These are phyloP conservation scores for Solioccasus polychromus DNA, from an alignment of 768 basidiomycete species.

Conservation along the genomic window DNA sequence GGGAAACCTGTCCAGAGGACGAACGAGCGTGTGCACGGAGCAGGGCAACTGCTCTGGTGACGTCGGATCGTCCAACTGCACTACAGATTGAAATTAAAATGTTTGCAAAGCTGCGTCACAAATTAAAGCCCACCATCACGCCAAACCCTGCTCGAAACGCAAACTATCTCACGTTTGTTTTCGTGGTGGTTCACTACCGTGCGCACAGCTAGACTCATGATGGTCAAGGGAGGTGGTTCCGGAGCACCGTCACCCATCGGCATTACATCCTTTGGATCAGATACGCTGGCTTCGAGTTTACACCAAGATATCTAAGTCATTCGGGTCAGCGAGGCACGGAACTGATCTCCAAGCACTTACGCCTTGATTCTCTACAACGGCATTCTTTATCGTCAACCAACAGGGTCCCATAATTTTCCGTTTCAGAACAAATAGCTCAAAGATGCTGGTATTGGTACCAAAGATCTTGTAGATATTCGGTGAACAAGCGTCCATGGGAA, in stretches of 20 bases:
- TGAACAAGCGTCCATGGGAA: slow-evolving; percentile 71
- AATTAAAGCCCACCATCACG: slow-evolving; percentile 48
- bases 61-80: slow-evolving; percentile 85
- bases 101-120: background rate
- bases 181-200: slow-evolving; percentile 92
- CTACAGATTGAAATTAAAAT: slow-evolving; percentile 37
- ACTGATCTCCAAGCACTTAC: slow-evolving; percentile 42
- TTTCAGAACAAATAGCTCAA: slow-evolving; percentile 91
- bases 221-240: slow-evolving; percentile 83
- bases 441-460: slow-evolving; percentile 89
- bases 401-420: slow-evolving; percentile 99
- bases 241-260: slow-evolving; percentile 74
- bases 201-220: slow-evolving; percentile 84
- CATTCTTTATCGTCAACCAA: slow-evolving; percentile 86
- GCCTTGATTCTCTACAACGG: slow-evolving; percentile 71
- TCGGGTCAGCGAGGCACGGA: background rate
- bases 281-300: slow-evolving; percentile 82
- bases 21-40: slow-evolving; percentile 81
- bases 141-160: slow-evolving; percentile 83
- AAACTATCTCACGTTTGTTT: slow-evolving; percentile 93
- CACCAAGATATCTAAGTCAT: slow-evolving; percentile 89
- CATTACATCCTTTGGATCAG: slow-evolving; percentile 85
- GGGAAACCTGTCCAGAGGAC: slow-evolving; percentile 87
- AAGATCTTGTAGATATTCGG: slow-evolving; percentile 86
- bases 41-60: slow-evolving; percentile 86